phyloP scores from a whole-genome alignment of 1,139 yeast species.

The Kluyveromyces marxianus region DNA sequence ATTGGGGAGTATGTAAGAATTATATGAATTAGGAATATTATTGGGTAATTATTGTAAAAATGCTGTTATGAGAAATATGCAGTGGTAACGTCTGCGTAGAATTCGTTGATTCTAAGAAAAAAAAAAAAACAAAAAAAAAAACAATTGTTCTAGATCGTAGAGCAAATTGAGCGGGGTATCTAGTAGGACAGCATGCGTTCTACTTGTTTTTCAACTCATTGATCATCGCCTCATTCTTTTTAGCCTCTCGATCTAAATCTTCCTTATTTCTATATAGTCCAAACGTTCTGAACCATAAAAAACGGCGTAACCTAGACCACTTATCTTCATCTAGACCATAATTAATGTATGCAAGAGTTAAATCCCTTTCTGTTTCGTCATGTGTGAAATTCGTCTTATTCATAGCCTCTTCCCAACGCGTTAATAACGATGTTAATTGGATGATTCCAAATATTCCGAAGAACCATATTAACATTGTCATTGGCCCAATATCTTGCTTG shows the following conservation, averaged over 20 bases:
- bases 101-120: too few relatives aligned
- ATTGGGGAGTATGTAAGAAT: too few relatives aligned
- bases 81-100: too few relatives aligned
- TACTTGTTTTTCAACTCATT: constrained; percentile 13
- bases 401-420: constrained; percentile 27
- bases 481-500: constrained; percentile 23
- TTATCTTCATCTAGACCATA: constrained; percentile 47
- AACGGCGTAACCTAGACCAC: constrained; percentile 47
- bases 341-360: constrained; percentile 43
- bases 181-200: not conserved
- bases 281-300: constrained; percentile 52
- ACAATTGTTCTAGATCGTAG: too few relatives aligned
- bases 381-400: constrained; percentile 31
- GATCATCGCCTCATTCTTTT: constrained; percentile 27
- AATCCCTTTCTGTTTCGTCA: constrained; percentile 41
- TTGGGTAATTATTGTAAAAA: too few relatives aligned
- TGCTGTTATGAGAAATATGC: too few relatives aligned
- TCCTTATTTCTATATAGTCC: constrained; percentile 29
- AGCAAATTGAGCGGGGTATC: too few relatives aligned
- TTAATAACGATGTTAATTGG: constrained; percentile 36
- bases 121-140: too few relatives aligned
- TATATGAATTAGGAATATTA: too few relatives aligned
- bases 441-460: constrained; percentile 25
- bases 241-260: constrained; percentile 30
- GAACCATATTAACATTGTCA: constrained; percentile 22